A percentile compares a stretch with the other conserved stretches of the same genome.
These are phyloP conservation scores for Quercus gilva DNA, from an alignment of 306 rosid species.

Conservation along the genomic window DNA sequence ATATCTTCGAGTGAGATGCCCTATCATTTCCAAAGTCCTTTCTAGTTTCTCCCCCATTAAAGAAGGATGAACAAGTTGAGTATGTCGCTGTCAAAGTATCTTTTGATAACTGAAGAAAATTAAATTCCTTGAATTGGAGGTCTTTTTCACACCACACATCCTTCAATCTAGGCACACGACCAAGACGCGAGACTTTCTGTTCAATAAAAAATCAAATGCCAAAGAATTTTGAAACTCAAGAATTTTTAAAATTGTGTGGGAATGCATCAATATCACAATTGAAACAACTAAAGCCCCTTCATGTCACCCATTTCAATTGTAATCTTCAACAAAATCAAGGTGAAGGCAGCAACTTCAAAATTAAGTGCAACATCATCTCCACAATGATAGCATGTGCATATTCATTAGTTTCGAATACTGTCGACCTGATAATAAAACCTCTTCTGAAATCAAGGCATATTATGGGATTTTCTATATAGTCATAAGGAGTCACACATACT, in stretches of 20 bases:
- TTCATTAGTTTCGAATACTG: not conserved
- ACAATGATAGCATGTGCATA: not conserved
- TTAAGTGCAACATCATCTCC: not conserved
- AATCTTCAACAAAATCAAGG: not conserved
- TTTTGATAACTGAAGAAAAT: conserved; percentile 33
- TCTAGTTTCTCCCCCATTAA: conserved; percentile 50
- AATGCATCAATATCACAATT: not conserved
- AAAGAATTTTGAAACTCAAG: not conserved
- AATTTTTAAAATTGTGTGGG: not conserved
- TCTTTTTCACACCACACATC: conserved; percentile 42
- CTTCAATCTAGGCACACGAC: conserved; percentile 45
- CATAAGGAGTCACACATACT: not conserved
- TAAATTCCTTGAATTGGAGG: conserved; percentile 38
- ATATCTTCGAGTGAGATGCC: conserved; percentile 34
- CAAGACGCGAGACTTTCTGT: conserved; percentile 42
- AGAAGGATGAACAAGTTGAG: conserved; percentile 55
- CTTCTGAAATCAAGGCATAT: not conserved
- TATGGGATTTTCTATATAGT: not conserved
- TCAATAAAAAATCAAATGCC: not conserved
- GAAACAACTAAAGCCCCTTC: not conserved
- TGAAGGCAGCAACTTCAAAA: not conserved
- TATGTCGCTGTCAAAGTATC: conserved; percentile 38
- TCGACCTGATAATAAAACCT: not conserved
- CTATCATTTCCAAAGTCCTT: conserved; percentile 36
- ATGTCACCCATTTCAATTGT: not conserved